phyloP scores from a whole-genome alignment of 108 stramenopile species.

The Pseudonitzschia pungens region DNA sequence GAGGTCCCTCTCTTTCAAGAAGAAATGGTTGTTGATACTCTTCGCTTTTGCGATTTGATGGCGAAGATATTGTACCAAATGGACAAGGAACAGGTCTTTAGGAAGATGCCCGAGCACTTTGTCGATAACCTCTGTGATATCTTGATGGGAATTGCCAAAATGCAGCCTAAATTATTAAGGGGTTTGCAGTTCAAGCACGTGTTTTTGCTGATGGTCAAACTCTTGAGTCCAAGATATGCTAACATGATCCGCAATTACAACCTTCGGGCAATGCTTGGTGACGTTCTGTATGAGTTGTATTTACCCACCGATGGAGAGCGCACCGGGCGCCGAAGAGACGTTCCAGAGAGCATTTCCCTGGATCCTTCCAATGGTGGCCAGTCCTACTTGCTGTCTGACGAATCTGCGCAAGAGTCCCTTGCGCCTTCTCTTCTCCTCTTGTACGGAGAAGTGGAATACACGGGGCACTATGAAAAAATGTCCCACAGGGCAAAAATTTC shows the following conservation, averaged over 20 bases:
- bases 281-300: constrained; percentile 88
- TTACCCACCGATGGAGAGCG: constrained; percentile 62
- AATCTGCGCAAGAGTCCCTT: constrained; percentile 79
- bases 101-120: constrained; percentile 80
- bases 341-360: constrained; percentile 58
- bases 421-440: constrained; percentile 93
- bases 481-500: constrained; percentile 90
- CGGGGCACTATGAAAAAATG: constrained; percentile 95
- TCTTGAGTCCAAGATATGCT: constrained; percentile 70
- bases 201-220: constrained; percentile 71
- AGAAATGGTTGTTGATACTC: constrained; percentile 62
- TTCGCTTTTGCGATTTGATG: constrained; percentile 67
- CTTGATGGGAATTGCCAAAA: constrained; percentile 57
- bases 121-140: constrained; percentile 77
- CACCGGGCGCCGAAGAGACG: constrained; percentile 49
- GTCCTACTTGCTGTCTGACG: constrained; percentile 75
- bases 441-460: constrained; percentile 97
- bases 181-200: constrained; percentile 65
- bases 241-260: constrained; percentile 90
- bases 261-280: constrained; percentile 91
- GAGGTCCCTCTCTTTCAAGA: constrained; percentile 74
- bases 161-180: constrained; percentile 54
- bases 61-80: constrained; percentile 60
- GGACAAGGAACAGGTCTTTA: constrained; percentile 47
- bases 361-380: constrained; percentile 72